Percentiles rank a stretch among this genome's conserved stretches.
Evolutionary conservation across 495 filamentous ascomycete genomes (phyloP).

Genomic region (Halenospora varia): DNA sequence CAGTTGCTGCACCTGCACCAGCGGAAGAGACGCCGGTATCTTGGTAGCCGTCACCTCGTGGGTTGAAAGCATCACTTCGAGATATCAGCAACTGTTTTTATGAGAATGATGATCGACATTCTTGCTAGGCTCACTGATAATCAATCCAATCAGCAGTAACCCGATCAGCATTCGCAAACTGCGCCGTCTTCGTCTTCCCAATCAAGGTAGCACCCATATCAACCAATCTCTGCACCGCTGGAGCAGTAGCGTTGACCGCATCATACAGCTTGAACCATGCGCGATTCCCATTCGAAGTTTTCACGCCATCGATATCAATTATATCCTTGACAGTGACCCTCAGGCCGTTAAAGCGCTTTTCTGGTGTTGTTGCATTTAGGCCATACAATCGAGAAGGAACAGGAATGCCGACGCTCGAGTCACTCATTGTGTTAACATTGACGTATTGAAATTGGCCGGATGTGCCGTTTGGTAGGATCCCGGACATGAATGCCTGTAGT

Average conservation of each 20-base stretch:
- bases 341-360: constrained; percentile 42
- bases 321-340: constrained; percentile 61
- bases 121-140: constrained; percentile 46
- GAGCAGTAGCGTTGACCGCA: constrained; percentile 38
- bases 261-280: constrained; percentile 53
- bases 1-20: constrained; percentile 43
- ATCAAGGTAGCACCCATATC: constrained; percentile 56
- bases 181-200: constrained; percentile 55
- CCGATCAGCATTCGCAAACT: constrained; percentile 54
- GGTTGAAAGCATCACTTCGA: too few relatives aligned
- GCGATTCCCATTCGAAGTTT: constrained; percentile 50
- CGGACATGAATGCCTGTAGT: constrained; percentile 41
- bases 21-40: constrained; percentile 41
- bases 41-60: constrained; percentile 54
- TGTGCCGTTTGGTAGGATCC: constrained; percentile 24
- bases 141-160: constrained; percentile 31
- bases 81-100: too few relatives aligned
- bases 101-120: too few relatives aligned
- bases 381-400: constrained; percentile 56
- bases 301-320: constrained; percentile 51
- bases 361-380: constrained; percentile 35
- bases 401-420: constrained; percentile 25
- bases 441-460: constrained; percentile 35
- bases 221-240: constrained; percentile 50
- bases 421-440: constrained; percentile 33